phyloP scores from a whole-genome alignment of 2,329 filamentous ascomycete genomes.

The Harringtonia aguacate region DNA sequence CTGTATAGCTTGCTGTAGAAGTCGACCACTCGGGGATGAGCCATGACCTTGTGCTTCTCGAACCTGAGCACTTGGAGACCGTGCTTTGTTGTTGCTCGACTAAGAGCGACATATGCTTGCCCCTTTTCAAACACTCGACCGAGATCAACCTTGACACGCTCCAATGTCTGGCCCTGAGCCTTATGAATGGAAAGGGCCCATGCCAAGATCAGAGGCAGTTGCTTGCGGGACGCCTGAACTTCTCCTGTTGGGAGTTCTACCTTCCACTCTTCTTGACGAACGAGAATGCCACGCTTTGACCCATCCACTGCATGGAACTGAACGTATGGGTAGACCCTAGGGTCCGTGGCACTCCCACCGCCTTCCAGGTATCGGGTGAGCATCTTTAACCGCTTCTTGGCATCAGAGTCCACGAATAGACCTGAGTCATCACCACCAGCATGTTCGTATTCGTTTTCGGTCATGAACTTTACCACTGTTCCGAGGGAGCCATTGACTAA shows the following conservation, averaged over 20 bases:
- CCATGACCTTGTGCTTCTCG: constrained; percentile 85
- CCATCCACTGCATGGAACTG: constrained; percentile 75
- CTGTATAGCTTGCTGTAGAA: constrained; percentile 80
- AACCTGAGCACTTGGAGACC: constrained; percentile 85
- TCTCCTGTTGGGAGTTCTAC: constrained; percentile 94
- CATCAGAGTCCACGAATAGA: constrained; percentile 26
- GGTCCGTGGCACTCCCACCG: not conserved
- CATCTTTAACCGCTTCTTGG: constrained; percentile 45
- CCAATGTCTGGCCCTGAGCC: constrained; percentile 88
- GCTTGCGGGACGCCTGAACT: constrained; percentile 74
- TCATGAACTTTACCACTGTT: constrained; percentile 71
- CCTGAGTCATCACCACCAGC: not conserved
- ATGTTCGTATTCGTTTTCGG: constrained; percentile 27
- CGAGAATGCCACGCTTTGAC: constrained; percentile 63
- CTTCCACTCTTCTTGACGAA: constrained; percentile 87
- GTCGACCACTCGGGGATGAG: constrained; percentile 71
- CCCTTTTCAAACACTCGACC: constrained; percentile 93
- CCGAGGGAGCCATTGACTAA: constrained; percentile 92
- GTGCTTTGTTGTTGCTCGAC: constrained; percentile 77
- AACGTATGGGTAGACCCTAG: constrained; percentile 59
- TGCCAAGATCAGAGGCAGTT: constrained; percentile 81
- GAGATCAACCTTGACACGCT: constrained; percentile 88
- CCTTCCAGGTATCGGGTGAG: constrained; percentile 31
- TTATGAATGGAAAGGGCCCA: constrained; percentile 99
- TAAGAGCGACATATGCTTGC: constrained; percentile 93